These are phyloP conservation scores for Alloascoidea hylecoeti DNA, from an alignment of 805 yeast species.

Conservation along the genomic window DNA sequence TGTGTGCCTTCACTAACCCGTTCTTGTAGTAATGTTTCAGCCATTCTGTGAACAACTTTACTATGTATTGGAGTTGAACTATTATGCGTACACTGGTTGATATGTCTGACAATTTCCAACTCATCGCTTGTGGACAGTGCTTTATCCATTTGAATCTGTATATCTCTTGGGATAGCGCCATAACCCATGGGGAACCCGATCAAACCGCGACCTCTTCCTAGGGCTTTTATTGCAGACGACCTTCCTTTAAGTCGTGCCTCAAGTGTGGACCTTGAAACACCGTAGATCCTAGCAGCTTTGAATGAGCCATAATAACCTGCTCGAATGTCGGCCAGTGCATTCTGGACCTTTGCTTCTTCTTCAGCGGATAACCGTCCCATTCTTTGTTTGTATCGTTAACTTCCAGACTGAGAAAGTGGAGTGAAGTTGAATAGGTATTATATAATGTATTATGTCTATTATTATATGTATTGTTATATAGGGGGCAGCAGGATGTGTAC, in stretches of 20 bases:
- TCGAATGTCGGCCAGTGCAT: constrained; percentile 1
- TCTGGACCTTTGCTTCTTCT: constrained; percentile 1
- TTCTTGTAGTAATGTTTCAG: not conserved
- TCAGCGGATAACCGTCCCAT: not conserved
- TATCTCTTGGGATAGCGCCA: not conserved
- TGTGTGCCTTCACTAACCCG: not conserved
- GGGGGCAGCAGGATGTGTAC: too few relatives aligned
- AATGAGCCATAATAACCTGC: not conserved
- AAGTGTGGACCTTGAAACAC: not conserved
- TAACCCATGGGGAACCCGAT: not conserved
- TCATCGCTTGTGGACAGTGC: not conserved
- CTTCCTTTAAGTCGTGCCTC: not conserved
- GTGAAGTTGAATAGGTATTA: too few relatives aligned
- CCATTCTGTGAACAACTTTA: not conserved
- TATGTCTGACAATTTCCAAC: not conserved
- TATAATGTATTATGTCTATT: too few relatives aligned
- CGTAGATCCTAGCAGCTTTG: constrained; percentile 1
- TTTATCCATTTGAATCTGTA: not conserved
- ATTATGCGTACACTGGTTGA: not conserved
- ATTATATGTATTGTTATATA: too few relatives aligned
- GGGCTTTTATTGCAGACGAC: not conserved
- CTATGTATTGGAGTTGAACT: not conserved
- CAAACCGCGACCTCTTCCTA: not conserved
- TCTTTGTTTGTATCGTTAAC: too few relatives aligned
- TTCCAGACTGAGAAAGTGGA: too few relatives aligned